These are phyloP conservation scores for Saccharum officinarum DNA, from an alignment of 176 grass and related monocot species.

Conservation along the genomic window DNA sequence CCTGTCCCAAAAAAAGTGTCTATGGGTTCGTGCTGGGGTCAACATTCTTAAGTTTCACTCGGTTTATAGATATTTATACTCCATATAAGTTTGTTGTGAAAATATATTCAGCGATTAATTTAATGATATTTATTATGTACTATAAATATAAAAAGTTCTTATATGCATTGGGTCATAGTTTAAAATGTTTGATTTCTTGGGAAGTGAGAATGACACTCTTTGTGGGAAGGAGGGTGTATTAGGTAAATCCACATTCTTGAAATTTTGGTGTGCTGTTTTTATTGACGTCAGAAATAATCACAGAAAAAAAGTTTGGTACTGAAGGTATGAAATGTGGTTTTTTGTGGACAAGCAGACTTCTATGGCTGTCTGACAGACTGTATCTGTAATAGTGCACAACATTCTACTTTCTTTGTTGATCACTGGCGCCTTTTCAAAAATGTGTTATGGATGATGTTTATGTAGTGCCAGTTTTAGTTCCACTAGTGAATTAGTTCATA, in stretches of 20 bases:
- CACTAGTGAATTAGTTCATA: neutral
- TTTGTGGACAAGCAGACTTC: neutral
- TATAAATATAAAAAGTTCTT: too few relatives aligned
- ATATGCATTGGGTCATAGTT: too few relatives aligned
- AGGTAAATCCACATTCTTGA: neutral
- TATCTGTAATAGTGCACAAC: neutral
- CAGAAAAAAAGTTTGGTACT: neutral
- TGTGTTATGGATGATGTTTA: neutral
- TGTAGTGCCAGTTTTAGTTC: constrained; percentile 9
- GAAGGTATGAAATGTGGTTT: neutral
- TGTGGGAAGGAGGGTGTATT: neutral
- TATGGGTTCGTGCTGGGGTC: too few relatives aligned
- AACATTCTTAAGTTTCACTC: too few relatives aligned
- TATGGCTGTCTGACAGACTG: neutral
- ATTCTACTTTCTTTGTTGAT: neutral
- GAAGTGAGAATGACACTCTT: too few relatives aligned
- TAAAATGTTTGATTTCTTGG: too few relatives aligned
- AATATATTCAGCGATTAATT: too few relatives aligned
- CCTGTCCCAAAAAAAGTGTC: too few relatives aligned
- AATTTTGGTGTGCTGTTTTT: neutral
- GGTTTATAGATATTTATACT: too few relatives aligned
- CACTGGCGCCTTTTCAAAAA: neutral
- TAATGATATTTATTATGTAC: too few relatives aligned
- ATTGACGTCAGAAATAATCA: neutral
- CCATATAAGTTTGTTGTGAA: too few relatives aligned